These are phyloP conservation scores for Nasturtium officinale DNA, from an alignment of 345 rosid genomes.

Conservation along the genomic window DNA sequence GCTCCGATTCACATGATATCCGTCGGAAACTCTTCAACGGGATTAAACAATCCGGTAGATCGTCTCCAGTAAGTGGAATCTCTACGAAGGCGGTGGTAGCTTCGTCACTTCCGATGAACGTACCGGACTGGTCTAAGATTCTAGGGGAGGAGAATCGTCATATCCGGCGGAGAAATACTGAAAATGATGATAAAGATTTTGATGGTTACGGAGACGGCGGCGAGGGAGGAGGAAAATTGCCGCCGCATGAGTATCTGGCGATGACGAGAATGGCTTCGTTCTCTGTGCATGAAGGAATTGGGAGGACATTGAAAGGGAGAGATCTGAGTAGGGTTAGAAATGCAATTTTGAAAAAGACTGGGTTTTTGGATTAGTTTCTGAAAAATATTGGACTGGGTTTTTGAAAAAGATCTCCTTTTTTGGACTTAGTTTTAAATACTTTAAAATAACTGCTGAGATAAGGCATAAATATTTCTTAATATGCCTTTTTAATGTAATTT, in stretches of 20 bases:
- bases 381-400: too few relatives aligned
- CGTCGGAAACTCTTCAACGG: conserved; percentile 19
- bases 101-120: conserved; percentile 38
- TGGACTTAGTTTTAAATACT: background rate
- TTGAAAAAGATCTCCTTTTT: too few relatives aligned
- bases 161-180: background rate
- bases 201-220: conserved; percentile 7
- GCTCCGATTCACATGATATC: conserved; percentile 21
- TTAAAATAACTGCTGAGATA: conserved; percentile 8
- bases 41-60: background rate
- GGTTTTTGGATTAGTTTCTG: conserved; percentile 32
- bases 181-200: conserved; percentile 1
- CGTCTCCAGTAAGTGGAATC: background rate
- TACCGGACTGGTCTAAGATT: conserved; percentile 45
- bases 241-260: conserved; percentile 46
- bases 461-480: conserved; percentile 12
- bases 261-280: conserved; percentile 43
- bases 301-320: conserved; percentile 43
- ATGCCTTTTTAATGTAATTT: conserved; percentile 9
- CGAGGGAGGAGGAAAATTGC: conserved; percentile 26
- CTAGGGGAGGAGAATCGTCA: conserved; percentile 28
- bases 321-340: conserved; percentile 44
- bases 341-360: conserved; percentile 43
- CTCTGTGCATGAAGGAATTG: conserved; percentile 45
- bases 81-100: background rate